These are phyloP conservation scores for Phytophthora sp. DNA, from an alignment of 352 stramenopile species.

Conservation along the genomic window DNA sequence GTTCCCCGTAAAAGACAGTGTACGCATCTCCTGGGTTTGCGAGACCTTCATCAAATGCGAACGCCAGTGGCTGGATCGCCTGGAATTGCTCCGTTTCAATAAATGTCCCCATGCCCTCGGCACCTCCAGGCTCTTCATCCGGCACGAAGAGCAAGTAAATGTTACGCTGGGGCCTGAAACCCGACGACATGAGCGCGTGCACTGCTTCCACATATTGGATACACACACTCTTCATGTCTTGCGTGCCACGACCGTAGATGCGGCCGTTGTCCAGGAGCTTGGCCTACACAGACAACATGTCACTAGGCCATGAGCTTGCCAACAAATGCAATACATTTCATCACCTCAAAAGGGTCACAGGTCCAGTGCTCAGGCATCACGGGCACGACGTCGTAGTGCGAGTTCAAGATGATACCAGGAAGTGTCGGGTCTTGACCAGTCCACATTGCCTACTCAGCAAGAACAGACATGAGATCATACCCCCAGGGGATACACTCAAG, in stretches of 20 bases:
- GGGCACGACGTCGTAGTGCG: conserved; percentile 97
- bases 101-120: conserved; percentile 93
- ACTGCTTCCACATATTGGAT: conserved; percentile 96
- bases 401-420: conserved; percentile 93
- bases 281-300: conserved; percentile 64
- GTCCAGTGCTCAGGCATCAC: conserved; percentile 89
- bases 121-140: conserved; percentile 94
- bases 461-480: conserved; percentile 53
- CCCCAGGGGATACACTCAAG: not conserved
- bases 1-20: conserved; percentile 97
- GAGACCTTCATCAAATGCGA: conserved; percentile 96
- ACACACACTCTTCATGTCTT: conserved; percentile 98
- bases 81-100: conserved; percentile 87
- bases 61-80: conserved; percentile 78
- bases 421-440: conserved; percentile 85
- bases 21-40: conserved; percentile 90
- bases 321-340: not conserved
- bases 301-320: conserved; percentile 82
- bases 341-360: conserved; percentile 90
- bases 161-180: conserved; percentile 85
- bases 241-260: conserved; percentile 93
- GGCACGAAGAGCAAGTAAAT: conserved; percentile 94
- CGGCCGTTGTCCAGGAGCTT: conserved; percentile 88
- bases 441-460: conserved; percentile 79
- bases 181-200: conserved; percentile 58